Evolutionary conservation across 768 basidiomycete genomes (phyloP), one percentile per base, ranked within the genome.

Genomic region (Boletus coccyginus): DNA sequence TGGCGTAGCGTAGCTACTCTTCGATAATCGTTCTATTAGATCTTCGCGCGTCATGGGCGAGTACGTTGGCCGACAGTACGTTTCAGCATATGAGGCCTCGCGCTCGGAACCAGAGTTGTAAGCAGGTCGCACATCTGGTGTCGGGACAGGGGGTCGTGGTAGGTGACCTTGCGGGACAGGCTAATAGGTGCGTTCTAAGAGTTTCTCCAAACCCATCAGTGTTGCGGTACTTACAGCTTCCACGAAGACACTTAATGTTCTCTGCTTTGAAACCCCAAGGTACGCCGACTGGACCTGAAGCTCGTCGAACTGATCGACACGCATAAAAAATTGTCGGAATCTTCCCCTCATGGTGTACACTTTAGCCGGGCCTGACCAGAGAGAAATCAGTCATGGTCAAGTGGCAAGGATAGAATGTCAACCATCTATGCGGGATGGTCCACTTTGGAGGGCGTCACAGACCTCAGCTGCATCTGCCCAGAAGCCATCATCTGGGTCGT

Each of bases 391-490:
- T 53, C 38, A 38, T 45, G 29, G 12, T 44, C 16, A 4, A 45
- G 49, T n/a, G 9, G 29, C 7, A 42, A 0, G 5, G 17, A 49
- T 11, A 12, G 14, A 33, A 31, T 11, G n/a, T 63, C 45, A 52
- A 87, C 88, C 88, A 67, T 91, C 88, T 50, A 91, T 84, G 57
- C 86, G 76, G 12, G 84, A 81, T 12, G 87, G 83, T 27, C 84
- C 77, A 0, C 67, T 61, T 67, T 91, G 88, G 24, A 90, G 75
- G 55, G 77, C 75, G 13, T 79, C 72, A 45, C 79, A 77, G 39
- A 91, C 73, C 36, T 87, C 82, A 59, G 78, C 76, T 3, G 88
- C 86, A 65, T 88, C 82, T 7, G 82, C 88, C 88, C 88, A 90
- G 62, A 78, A 87, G 6, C 84, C 82, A 60, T 81, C 84, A 38